Conservation (phyloP, 805 yeast genomes). For the Kodamaea lidongshanica region DNA sequence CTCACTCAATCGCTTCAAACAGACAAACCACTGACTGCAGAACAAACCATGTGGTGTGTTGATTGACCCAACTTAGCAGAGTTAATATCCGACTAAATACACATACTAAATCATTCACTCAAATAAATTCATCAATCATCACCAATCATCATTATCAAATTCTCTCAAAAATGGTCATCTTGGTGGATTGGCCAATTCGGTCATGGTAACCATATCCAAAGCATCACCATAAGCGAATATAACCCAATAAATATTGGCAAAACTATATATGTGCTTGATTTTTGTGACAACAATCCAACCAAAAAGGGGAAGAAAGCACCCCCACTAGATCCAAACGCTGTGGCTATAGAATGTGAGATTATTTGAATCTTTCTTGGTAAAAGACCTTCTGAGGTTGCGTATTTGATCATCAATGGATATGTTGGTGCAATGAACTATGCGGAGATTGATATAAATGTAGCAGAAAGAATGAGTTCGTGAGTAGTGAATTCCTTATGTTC, state of each 20-base stretch:
- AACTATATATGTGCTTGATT: conserved; percentile 18
- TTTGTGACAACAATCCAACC: conserved; percentile 18
- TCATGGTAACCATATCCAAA: conserved; percentile 18
- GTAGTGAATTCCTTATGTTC: too few species aligned
- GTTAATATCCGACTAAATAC: too few species aligned
- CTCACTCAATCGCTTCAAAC: too few species aligned
- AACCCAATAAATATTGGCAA: conserved; percentile 18
- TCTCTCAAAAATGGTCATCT: too few species aligned
- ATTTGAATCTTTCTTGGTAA: conserved; percentile 21
- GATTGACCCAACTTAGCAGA: too few species aligned
- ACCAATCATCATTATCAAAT: too few species aligned
- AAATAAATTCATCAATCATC: too few species aligned
- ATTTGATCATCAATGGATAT: conserved; percentile 19
- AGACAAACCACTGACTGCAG: too few species aligned
- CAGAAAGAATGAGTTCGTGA: too few species aligned
- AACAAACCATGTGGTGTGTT: too few species aligned
- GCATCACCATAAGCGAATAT: conserved; percentile 12
- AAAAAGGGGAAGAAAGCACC: conserved; percentile 21
- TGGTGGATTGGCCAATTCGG: too few species aligned
- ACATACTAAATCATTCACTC: too few species aligned
- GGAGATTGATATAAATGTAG: conserved; percentile 41
- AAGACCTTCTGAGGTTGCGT: conserved; percentile 13
- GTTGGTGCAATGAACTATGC: conserved; percentile 46
- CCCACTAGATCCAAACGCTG: conserved; percentile 22
- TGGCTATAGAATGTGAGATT: conserved; percentile 18